These are phyloP conservation scores for Dactylellina cionopaga DNA, from an alignment of 2,329 filamentous ascomycete species.

Conservation along the genomic window DNA sequence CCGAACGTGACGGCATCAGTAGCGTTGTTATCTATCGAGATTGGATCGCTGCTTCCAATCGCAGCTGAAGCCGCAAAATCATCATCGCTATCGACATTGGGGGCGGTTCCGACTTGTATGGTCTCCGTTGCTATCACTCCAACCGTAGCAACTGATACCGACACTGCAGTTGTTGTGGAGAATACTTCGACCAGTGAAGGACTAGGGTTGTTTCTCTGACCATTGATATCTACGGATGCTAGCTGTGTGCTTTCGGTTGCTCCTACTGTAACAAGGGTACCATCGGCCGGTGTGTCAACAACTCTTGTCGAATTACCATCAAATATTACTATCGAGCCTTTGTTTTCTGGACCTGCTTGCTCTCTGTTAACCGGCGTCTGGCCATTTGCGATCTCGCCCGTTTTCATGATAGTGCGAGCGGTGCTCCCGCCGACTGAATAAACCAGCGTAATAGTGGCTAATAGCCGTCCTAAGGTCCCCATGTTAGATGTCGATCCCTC, in stretches of 20 bases:
- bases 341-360: neutral
- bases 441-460: conserved; percentile 7
- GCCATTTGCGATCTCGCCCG: neutral
- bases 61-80: conserved; percentile 11
- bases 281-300: neutral
- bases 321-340: neutral
- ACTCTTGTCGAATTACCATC: neutral
- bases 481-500: conserved; percentile 11
- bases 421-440: conserved; percentile 13
- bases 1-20: neutral
- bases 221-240: neutral
- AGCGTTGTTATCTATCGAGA: conserved; percentile 3
- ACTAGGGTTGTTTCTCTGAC: neutral
- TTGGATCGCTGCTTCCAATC: conserved; percentile 17
- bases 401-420: neutral
- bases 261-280: neutral
- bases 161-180: conserved; percentile 30
- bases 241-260: neutral
- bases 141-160: conserved; percentile 26
- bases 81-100: neutral
- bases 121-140: conserved; percentile 36
- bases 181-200: conserved; percentile 10
- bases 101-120: neutral
- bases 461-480: conserved; percentile 14
- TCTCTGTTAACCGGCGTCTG: no score